Evolutionary conservation across 352 stramenopile genomes (phyloP).

Genomic region (Phytophthora litchii): DNA sequence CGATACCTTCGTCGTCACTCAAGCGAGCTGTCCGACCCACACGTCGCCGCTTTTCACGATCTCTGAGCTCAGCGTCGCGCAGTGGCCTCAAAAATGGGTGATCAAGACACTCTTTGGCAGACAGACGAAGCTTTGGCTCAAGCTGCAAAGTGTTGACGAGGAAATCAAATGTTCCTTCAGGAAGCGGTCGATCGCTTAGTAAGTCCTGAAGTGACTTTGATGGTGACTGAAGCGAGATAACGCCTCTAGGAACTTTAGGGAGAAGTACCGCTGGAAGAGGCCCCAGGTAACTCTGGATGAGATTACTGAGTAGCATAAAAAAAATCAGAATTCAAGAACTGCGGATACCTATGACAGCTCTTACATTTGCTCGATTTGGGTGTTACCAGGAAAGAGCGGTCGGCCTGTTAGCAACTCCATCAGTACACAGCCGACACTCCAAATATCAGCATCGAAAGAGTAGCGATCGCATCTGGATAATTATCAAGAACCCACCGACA

Average conservation of each 20-base stretch:
- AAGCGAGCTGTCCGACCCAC: slow-evolving; percentile 8
- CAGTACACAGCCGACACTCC: slow-evolving; percentile 80
- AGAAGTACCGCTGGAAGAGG: slow-evolving; percentile 51
- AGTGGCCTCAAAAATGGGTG: slow-evolving; percentile 67
- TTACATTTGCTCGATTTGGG: slow-evolving; percentile 84
- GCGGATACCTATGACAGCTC: neutral
- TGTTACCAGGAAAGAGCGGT: slow-evolving; percentile 76
- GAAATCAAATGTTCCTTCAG: slow-evolving; percentile 74
- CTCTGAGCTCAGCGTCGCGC: slow-evolving; percentile 55
- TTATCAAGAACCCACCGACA: neutral
- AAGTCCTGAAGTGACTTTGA: slow-evolving; percentile 56
- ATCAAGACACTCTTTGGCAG: slow-evolving; percentile 50
- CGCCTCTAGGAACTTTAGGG: slow-evolving; percentile 60
- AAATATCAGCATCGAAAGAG: slow-evolving; percentile 84
- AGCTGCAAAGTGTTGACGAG: slow-evolving; percentile 62
- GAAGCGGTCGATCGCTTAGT: slow-evolving; percentile 47
- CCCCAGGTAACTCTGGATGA: slow-evolving; percentile 75
- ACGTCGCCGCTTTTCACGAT: slow-evolving; percentile 45
- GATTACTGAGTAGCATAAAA: slow-evolving; percentile 45
- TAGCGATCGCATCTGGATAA: slow-evolving; percentile 68
- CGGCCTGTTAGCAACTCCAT: slow-evolving; percentile 78
- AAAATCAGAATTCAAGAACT: too few species aligned
- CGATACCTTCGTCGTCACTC: slow-evolving; percentile 69
- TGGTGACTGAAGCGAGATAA: slow-evolving; percentile 37
- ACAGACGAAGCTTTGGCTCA: slow-evolving; percentile 62